phyloP scores from a whole-genome alignment of 148 eudicot species.

The Tetragonia tetragonoides region DNA sequence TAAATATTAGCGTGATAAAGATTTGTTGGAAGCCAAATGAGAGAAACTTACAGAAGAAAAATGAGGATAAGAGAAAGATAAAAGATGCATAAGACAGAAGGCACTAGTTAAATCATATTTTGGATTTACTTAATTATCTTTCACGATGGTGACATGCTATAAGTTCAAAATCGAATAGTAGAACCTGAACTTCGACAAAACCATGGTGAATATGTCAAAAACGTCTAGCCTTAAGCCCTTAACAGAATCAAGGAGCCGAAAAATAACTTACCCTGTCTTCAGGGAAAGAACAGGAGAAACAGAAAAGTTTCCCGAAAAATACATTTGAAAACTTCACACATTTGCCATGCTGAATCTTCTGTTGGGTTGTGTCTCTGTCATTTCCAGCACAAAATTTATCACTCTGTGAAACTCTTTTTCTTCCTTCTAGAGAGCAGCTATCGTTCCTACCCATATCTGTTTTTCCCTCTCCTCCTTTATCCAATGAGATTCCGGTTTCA shows the following conservation, averaged over 20 bases:
- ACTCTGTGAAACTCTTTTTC: constrained; percentile 27
- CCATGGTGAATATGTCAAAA: neutral
- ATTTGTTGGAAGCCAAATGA: neutral
- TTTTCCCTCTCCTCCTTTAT: constrained; percentile 33
- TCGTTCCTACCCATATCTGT: constrained; percentile 18
- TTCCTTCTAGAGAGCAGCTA: constrained; percentile 25
- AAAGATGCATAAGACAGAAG: neutral
- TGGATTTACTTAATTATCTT: neutral
- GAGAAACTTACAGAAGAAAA: neutral
- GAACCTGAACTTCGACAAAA: neutral
- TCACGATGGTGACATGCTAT: neutral
- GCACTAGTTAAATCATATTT: neutral
- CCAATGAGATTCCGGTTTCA: constrained; percentile 28
- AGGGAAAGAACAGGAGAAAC: constrained; percentile 68
- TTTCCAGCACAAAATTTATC: constrained; percentile 27
- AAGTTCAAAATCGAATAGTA: neutral
- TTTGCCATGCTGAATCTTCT: constrained; percentile 35
- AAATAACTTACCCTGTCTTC: constrained; percentile 56
- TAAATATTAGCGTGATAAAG: neutral
- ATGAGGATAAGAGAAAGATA: neutral
- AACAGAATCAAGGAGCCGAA: neutral
- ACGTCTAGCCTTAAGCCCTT: neutral
- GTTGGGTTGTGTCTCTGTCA: constrained; percentile 34
- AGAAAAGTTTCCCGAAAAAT: constrained; percentile 56
- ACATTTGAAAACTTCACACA: constrained; percentile 43